phyloP scores from a whole-genome alignment of 2,329 filamentous ascomycete genomes.

The Colletotrichum kahawae region DNA sequence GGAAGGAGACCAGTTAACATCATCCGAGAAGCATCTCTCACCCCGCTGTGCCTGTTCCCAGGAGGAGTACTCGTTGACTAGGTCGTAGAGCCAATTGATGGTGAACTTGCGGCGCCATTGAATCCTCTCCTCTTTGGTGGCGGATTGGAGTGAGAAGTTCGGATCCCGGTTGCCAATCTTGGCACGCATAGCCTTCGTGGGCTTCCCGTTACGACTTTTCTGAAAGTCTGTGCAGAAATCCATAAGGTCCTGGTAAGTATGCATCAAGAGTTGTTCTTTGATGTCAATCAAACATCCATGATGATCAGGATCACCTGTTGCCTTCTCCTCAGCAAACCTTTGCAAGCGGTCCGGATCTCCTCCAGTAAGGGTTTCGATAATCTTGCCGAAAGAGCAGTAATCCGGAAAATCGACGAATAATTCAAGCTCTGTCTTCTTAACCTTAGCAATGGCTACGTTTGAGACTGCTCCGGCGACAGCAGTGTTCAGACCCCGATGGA shows the following conservation, averaged over 20 bases:
- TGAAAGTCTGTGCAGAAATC: conserved; percentile 52
- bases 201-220: conserved; percentile 47
- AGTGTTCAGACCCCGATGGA: neutral
- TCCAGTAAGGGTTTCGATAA: neutral
- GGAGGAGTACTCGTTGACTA: conserved; percentile 50
- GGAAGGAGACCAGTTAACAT: neutral
- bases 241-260: conserved; percentile 46
- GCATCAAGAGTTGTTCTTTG: conserved; percentile 47
- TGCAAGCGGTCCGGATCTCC: neutral
- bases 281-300: conserved; percentile 34
- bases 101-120: conserved; percentile 53
- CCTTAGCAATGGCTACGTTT: neutral
- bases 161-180: conserved; percentile 47
- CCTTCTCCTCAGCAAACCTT: neutral
- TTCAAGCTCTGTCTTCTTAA: neutral
- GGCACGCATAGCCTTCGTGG: conserved; percentile 46
- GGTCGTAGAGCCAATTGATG: conserved; percentile 57
- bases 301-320: neutral
- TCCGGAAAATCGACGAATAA: neutral
- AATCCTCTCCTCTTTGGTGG: conserved; percentile 41
- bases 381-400: neutral
- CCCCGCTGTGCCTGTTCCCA: conserved; percentile 43
- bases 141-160: conserved; percentile 37
- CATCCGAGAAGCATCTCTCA: conserved; percentile 27
- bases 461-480: neutral